phyloP scores from a whole-genome alignment of 2,329 filamentous ascomycete species.

The Blastomyces parvus region DNA sequence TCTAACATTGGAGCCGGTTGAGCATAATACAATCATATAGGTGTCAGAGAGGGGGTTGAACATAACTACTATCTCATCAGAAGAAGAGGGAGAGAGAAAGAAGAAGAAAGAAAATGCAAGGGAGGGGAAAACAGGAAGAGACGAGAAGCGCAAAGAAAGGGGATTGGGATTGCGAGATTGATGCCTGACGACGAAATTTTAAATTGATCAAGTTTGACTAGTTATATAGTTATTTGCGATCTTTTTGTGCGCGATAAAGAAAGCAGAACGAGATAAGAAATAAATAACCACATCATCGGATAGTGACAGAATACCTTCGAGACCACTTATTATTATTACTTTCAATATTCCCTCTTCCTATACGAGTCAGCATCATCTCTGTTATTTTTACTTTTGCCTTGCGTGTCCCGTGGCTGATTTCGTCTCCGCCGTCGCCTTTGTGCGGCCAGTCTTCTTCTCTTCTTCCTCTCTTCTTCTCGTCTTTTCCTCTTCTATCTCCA shows the following conservation, averaged over 20 bases:
- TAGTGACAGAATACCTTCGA: neutral
- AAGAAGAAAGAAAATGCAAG: neutral
- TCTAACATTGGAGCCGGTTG: no score
- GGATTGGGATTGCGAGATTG: neutral
- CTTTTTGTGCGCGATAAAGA: neutral
- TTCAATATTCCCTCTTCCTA: no score
- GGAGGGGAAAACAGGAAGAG: neutral
- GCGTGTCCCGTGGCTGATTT: neutral
- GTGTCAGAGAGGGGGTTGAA: neutral
- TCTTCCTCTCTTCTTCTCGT: conserved; percentile 7
- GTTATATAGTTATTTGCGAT: neutral
- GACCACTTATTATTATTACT: no score
- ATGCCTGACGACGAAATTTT: neutral
- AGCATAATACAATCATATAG: neutral
- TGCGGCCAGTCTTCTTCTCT: conserved; percentile 4
- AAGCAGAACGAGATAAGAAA: neutral
- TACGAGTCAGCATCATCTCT: no score
- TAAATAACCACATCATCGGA: no score
- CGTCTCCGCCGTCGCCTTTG: neutral
- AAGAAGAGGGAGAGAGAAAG: neutral
- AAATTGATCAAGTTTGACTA: no score
- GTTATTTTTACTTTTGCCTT: neutral
- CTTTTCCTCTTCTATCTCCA: conserved; percentile 9
- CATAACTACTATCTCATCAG: no score
- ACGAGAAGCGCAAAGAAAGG: neutral